phyloP scores from a whole-genome alignment of 2,329 filamentous ascomycete genomes.

The Colletotrichum coccodes region DNA sequence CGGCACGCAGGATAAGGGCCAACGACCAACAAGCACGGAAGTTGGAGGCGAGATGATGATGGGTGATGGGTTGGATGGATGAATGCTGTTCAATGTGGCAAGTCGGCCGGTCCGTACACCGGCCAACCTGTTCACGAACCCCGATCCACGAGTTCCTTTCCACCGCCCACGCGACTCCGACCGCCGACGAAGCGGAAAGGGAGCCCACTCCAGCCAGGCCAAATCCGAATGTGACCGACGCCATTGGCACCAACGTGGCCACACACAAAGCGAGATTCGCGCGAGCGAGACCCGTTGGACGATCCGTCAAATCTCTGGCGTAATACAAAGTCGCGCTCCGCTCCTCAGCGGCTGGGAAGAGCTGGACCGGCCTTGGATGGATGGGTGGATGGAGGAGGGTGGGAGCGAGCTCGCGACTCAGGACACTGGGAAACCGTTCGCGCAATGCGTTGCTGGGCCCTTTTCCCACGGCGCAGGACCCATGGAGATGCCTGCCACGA shows the following conservation, averaged over 20 bases:
- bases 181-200: neutral
- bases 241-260: constrained; percentile 7
- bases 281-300: constrained; percentile 5
- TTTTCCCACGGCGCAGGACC: neutral
- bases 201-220: neutral
- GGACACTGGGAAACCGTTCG: constrained; percentile 21
- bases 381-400: neutral
- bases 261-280: constrained; percentile 9
- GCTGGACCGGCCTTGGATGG: neutral
- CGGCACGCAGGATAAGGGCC: constrained; percentile 5
- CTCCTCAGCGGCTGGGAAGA: neutral
- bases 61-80: constrained; percentile 7
- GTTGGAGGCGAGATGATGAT: constrained; percentile 29
- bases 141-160: neutral
- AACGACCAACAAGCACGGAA: constrained; percentile 18
- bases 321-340: neutral
- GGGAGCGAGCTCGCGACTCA: constrained; percentile 11
- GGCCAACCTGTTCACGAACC: neutral
- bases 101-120: constrained; percentile 7
- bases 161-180: neutral
- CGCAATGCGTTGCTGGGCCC: constrained; percentile 19
- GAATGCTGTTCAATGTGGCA: constrained; percentile 5
- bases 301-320: constrained; percentile 17
- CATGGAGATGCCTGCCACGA: constrained; percentile 29
- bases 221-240: neutral